Evolutionary conservation across 2,329 filamentous ascomycete species (phyloP).

Genomic region (Talaromyces verruculosus): DNA sequence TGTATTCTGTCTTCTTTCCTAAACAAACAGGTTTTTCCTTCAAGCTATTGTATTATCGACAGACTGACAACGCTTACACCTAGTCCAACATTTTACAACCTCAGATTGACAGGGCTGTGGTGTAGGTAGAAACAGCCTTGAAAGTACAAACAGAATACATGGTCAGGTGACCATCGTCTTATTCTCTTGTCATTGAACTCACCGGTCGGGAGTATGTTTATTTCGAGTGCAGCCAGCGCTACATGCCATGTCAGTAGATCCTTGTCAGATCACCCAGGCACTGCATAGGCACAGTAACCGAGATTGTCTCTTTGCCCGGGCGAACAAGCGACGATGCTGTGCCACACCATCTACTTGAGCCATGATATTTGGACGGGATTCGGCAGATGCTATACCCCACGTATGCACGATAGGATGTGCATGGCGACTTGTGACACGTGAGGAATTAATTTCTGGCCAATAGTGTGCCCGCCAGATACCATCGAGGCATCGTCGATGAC

Average conservation of each 20-base stretch:
- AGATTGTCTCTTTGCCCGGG: background rate
- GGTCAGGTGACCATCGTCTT: background rate
- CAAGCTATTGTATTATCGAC: no score
- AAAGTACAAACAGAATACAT: background rate
- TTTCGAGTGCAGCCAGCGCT: background rate
- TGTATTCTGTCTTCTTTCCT: no score
- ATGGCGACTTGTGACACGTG: background rate
- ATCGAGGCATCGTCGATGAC: slow-evolving; percentile 1
- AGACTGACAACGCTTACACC: no score
- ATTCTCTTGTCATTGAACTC: background rate
- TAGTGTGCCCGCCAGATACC: background rate
- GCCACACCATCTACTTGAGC: background rate
- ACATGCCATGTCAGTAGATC: background rate
- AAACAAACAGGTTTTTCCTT: no score
- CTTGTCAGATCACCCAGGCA: slow-evolving; percentile 1
- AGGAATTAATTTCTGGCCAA: background rate
- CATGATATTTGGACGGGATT: background rate
- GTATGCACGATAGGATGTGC: background rate
- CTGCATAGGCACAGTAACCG: background rate
- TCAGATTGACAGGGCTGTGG: background rate
- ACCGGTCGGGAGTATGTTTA: background rate
- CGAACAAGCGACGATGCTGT: background rate
- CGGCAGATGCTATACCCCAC: background rate
- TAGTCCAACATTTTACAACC: no score
- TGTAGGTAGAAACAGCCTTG: background rate